Conservation (phyloP, 805 yeast genomes). For the Candida xyloterini region DNA sequence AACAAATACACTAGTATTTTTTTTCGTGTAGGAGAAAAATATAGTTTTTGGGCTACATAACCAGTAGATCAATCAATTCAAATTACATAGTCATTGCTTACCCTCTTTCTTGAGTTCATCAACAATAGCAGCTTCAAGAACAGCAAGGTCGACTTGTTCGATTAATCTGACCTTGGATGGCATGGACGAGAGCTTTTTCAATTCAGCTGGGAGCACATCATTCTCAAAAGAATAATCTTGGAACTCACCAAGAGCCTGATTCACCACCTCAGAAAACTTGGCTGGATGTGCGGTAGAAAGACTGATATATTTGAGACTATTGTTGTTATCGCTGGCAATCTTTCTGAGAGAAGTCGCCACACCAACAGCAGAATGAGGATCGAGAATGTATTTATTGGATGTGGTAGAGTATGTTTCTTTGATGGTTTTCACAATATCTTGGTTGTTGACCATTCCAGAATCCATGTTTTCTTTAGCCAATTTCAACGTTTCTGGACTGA, state of each 20-base stretch:
- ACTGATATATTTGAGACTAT: conserved; percentile 54
- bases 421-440: conserved; percentile 77
- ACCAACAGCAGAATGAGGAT: conserved; percentile 97
- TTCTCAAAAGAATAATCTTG: conserved; percentile 80
- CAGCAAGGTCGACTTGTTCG: conserved; percentile 68
- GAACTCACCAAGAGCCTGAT: conserved; percentile 63
- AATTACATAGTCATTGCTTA: background rate
- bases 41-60: conserved; percentile 17
- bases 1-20: conserved; percentile 1
- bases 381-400: conserved; percentile 72
- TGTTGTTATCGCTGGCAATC: conserved; percentile 43
- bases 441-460: conserved; percentile 77
- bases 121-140: conserved; percentile 71
- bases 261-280: conserved; percentile 94
- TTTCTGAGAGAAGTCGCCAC: conserved; percentile 70
- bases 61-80: conserved; percentile 1
- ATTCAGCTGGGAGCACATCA: conserved; percentile 86
- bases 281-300: conserved; percentile 99
- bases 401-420: conserved; percentile 59
- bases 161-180: conserved; percentile 73
- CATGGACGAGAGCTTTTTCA: conserved; percentile 65
- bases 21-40: conserved; percentile 4
- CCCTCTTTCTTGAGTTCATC: conserved; percentile 49
- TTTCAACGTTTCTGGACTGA: conserved; percentile 57
- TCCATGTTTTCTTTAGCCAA: conserved; percentile 69